A percentile compares a stretch with the other conserved stretches of the same genome.
These are phyloP conservation scores for Podaxis carcinomalis DNA, from an alignment of 768 basidiomycete species.

Conservation along the genomic window DNA sequence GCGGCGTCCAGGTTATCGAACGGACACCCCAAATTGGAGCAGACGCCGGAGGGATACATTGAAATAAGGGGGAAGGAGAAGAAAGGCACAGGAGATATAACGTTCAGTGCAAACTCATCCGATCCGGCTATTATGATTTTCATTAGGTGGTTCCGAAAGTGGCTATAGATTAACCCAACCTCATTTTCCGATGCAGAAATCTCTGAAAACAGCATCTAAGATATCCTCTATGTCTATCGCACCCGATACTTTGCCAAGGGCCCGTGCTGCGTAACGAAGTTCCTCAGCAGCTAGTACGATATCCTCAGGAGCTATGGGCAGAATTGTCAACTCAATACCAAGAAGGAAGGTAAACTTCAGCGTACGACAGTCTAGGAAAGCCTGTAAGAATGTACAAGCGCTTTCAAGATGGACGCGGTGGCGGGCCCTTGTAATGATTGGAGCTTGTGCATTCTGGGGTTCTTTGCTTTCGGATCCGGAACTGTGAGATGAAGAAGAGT, in stretches of 20 bases:
- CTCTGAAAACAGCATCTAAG: conserved; percentile 74
- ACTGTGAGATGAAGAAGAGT: background rate
- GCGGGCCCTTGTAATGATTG: conserved; percentile 74
- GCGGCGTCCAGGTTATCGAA: background rate
- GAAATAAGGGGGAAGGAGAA: background rate
- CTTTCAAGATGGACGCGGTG: conserved; percentile 75
- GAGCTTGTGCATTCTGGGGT: conserved; percentile 30
- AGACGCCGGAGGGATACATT: background rate
- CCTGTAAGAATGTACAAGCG: conserved; percentile 56
- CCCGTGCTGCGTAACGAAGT: conserved; percentile 77
- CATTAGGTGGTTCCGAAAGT: background rate
- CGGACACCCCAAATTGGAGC: background rate
- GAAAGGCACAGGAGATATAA: background rate
- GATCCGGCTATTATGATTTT: background rate
- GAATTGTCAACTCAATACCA: background rate
- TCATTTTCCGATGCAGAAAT: conserved; percentile 89
- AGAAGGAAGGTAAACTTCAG: background rate
- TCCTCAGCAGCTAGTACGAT: conserved; percentile 85
- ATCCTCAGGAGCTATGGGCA: conserved; percentile 50
- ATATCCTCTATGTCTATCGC: conserved; percentile 80
- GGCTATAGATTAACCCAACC: background rate
- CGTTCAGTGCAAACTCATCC: background rate
- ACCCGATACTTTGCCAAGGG: conserved; percentile 84
- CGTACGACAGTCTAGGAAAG: conserved; percentile 43
- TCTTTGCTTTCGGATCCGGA: background rate